Percentiles rank a stretch among this genome's conserved stretches.
phyloP scores from a whole-genome alignment of 805 yeast genomes.

The Sugiyamaella marilandica region DNA sequence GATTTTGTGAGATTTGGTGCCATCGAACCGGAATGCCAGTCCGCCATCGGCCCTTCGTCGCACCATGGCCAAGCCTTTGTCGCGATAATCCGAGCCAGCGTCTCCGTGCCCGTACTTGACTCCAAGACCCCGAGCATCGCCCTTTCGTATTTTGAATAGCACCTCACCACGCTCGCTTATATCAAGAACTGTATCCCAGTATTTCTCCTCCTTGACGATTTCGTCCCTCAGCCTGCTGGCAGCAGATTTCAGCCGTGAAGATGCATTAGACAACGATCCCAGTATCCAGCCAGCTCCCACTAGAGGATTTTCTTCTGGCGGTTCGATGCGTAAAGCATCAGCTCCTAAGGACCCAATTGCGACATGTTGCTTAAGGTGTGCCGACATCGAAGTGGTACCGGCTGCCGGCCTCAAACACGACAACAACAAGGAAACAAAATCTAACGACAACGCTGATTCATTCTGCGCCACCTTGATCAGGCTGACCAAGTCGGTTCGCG shows the following conservation, averaged over 20 bases:
- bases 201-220: slow-evolving; percentile 55
- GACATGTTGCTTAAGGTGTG: slow-evolving; percentile 66
- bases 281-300: slow-evolving; percentile 82
- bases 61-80: slow-evolving; percentile 71
- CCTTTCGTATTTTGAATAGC: slow-evolving; percentile 60
- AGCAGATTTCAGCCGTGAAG: slow-evolving; percentile 47
- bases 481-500: slow-evolving; percentile 24
- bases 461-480: slow-evolving; percentile 59
- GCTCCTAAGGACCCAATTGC: slow-evolving; percentile 66
- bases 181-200: slow-evolving; percentile 54
- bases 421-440: slow-evolving; percentile 76
- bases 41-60: slow-evolving; percentile 48
- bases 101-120: slow-evolving; percentile 90
- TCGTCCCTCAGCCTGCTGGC: slow-evolving; percentile 49
- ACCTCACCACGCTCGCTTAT: slow-evolving; percentile 49
- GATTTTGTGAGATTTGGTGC: slow-evolving; percentile 40
- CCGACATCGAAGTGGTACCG: slow-evolving; percentile 83
- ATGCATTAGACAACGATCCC: slow-evolving; percentile 56
- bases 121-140: slow-evolving; percentile 55
- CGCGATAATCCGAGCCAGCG: slow-evolving; percentile 74
- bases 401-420: slow-evolving; percentile 81
- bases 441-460: slow-evolving; percentile 83
- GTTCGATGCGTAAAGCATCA: slow-evolving; percentile 24
- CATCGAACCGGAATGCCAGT: slow-evolving; percentile 38
- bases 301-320: slow-evolving; percentile 31